Evolutionary conservation across 2,329 filamentous ascomycete species (phyloP), one percentile per base, ranked within the genome.

Genomic region (Stagonosporopsis tanaceti): DNA sequence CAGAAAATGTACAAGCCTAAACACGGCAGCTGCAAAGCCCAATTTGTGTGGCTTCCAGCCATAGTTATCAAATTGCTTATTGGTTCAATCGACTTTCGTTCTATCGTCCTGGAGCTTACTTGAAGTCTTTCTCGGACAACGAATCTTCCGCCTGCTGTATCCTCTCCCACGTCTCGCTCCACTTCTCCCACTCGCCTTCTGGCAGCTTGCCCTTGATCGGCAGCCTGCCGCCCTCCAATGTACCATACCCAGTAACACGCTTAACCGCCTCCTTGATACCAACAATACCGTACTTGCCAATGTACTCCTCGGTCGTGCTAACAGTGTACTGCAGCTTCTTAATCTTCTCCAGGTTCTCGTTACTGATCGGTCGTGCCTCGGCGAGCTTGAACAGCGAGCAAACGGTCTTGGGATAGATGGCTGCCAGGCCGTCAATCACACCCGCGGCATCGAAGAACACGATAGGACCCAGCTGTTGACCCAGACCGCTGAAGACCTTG

Each of bases 221-320:
- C 61, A 89, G 68, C 53, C 87, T 78, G 6, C 83, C 86, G 12
- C 86, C 86, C 57, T 87, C 85, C 53, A 77, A 72, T 50, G 85
- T 84, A 1, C 87, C 87, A 53, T 88, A 79, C 0, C 84, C 82
- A 58, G 86, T 79, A n/a, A 88, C 76, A 39, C 86, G 77, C 56
- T 82, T 82, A 6, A 86, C 79, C 0, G 83, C 86, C 75, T 90
- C 87, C 72, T 88, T 89, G 69, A 89, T 87, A 2, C 87, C 87
- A 0, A 89, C 81, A 0, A 84, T 84, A 0, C 87, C 87, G 70
- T 81, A 85, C 60, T 76, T 81, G 0, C 82, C 87, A 51, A 89
- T 81, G 42, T 86, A 76, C 74, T 88, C 87, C 72, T 89, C 87
- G 28, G 86, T 83, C 3, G 80, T 78, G 64, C 84, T 88, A 45